Base-by-base conservation (phyloP, 805 yeast species). In the Wickerhamomyces subpelliculosus region DNA sequence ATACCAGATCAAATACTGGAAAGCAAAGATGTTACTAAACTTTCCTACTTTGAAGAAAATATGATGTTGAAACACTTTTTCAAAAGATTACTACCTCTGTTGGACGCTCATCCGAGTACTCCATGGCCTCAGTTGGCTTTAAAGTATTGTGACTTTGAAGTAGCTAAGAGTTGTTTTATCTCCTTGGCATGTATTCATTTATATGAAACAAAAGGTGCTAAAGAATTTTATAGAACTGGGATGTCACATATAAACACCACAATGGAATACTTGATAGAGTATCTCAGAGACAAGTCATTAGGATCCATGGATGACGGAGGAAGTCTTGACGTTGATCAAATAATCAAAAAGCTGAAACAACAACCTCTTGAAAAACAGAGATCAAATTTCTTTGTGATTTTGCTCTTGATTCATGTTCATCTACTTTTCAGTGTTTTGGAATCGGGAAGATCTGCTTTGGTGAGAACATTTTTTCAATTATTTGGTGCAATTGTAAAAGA, bases 41-140 rank as follows among this genome's bases (percentile, higher is more conserved):
- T 64, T 39, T 51, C 71, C 7, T 63, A 66, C 32, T 52, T 65
- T 20, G 78, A 75, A 40, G 81, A 75, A 44, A 73, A 72, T 40
- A 67, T 65, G 62, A 70, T 75, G 66, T 47, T 75, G 41, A 69
- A 67, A 43, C 80, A 75, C 51, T 75, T 74, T 47, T 75, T 75
- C 52, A 69, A 72, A 45, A 68, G 72, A 41, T 57, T 75, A 27
- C 53, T 75, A 6, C 78, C 76, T 2, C 48, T 75, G 29, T 52
- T 75, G 25, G 81, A 75, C 55, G 78, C 78, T 0, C 80, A 75
- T 48, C 81, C 80, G 0, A 70, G 71, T 30, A 62, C 78, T 1
- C 80, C 80, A 4, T 73, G 80, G 80, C 81, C 81, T 0, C 75
- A 73, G 41, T 52, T 75, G 40, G 78, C 78, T 31, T 57, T 75